phyloP scores from a whole-genome alignment of 176 grass and related monocot species.

The Oryza glaberrima region DNA sequence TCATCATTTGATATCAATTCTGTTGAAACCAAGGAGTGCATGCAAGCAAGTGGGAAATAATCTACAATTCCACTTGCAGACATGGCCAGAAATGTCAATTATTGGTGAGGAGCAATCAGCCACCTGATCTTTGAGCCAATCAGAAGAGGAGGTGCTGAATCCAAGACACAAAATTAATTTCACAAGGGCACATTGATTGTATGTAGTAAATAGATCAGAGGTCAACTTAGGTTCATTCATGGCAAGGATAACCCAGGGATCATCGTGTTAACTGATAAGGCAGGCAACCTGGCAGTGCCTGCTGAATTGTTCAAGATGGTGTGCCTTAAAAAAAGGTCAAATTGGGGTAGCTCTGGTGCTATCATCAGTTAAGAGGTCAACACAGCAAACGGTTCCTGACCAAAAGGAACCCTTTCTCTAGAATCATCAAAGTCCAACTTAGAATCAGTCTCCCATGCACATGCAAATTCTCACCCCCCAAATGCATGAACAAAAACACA shows the following conservation, averaged over 20 bases:
- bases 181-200: constrained; percentile 16
- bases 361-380: constrained; percentile 38
- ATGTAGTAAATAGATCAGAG: constrained; percentile 17
- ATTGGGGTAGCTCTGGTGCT: not conserved
- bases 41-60: constrained; percentile 32
- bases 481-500: constrained; percentile 15
- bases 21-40: not conserved
- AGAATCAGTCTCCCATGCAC: constrained; percentile 41
- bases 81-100: not conserved
- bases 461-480: not conserved
- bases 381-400: constrained; percentile 41
- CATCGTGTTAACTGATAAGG: constrained; percentile 25
- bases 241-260: constrained; percentile 26
- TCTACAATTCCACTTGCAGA: constrained; percentile 21
- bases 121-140: constrained; percentile 15
- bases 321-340: constrained; percentile 16
- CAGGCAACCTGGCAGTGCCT: constrained; percentile 4
- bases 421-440: constrained; percentile 41
- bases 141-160: constrained; percentile 12
- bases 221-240: constrained; percentile 56
- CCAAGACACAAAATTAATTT: constrained; percentile 25
- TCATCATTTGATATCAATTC: not conserved
- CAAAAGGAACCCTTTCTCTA: constrained; percentile 11
- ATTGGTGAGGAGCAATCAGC: constrained; percentile 44
- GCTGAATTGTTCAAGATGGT: constrained; percentile 31